phyloP scores from a whole-genome alignment of 805 yeast species.

The Cyberlindnera maclurae region DNA sequence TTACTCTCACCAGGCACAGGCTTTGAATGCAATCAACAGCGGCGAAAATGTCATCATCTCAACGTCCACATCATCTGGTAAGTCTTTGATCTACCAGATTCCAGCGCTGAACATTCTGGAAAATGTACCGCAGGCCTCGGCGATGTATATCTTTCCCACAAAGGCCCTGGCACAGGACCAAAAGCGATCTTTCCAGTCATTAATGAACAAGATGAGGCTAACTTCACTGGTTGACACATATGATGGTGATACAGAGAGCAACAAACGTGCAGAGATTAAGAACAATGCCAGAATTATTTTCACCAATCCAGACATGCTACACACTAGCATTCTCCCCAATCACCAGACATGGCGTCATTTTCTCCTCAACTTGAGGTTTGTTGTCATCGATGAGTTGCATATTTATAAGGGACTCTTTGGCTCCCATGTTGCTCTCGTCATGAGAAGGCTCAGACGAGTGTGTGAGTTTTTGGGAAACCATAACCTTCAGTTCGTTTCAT shows the following conservation, averaged over 20 bases:
- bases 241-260: conserved; percentile 86
- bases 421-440: conserved; percentile 78
- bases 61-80: conserved; percentile 96
- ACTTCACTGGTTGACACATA: conserved; percentile 63
- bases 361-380: conserved; percentile 53
- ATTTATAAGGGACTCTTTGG: conserved; percentile 89
- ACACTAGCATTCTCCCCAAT: conserved; percentile 74
- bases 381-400: conserved; percentile 83
- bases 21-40: conserved; percentile 49
- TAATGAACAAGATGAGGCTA: conserved; percentile 44
- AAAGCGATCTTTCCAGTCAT: conserved; percentile 62
- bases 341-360: conserved; percentile 70
- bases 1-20: conserved; percentile 79
- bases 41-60: conserved; percentile 74
- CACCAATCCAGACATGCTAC: conserved; percentile 94
- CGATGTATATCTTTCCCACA: conserved; percentile 90
- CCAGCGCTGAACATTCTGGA: conserved; percentile 57
- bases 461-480: conserved; percentile 46
- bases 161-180: conserved; percentile 98
- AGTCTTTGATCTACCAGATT: conserved; percentile 84
- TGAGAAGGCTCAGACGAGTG: conserved; percentile 72
- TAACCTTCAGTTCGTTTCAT: conserved; percentile 65
- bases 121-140: conserved; percentile 41
- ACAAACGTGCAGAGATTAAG: conserved; percentile 46
- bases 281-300: conserved; percentile 70